Evolutionary conservation across 2,329 filamentous ascomycete genomes (phyloP), one percentile per base, ranked within the genome.

Genomic region (Fusarium phyllophilum): DNA sequence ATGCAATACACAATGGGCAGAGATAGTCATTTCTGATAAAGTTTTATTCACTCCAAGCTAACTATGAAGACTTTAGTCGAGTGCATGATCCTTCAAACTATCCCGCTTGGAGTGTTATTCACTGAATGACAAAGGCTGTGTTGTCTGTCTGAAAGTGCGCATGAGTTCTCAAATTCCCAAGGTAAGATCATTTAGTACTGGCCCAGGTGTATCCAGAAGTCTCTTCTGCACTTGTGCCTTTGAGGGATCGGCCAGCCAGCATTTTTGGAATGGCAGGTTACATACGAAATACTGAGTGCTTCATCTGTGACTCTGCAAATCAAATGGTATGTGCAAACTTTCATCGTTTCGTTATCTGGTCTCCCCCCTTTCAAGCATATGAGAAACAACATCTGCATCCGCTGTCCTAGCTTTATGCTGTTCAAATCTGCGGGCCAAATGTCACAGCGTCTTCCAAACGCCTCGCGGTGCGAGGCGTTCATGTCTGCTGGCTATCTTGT

Each of bases 91-190:
- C 48, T 26, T 66, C 62, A 34, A 36, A 54, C 48, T 66, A 51
- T 38, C 38, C 39, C n/a, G n/a, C 39, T 29, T 46, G 36, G 31
- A 51, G 64, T 72, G 44, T 49, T 54, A 44, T 63, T 58, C 36
- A 49, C 62, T 67, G 60, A 60, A 64, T 67, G 70, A 67, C 75
- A 57, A 20, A 51, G 22, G 51, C n/a, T 51, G 66, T 39, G 34
- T 36, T 56, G 64, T 73, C 71, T 62, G 66, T 56, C 62, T 62
- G 64, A 46, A 75, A 70, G 57, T 64, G 74, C 79, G 74, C 66
- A 80, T 80, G 79, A 80, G 77, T 80, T 73, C 79, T 62, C 79
- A 80, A 80, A 75, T 79, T 57, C 74, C 78, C 54, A 80, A 80
- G 79, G 79, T 80, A 70, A 66, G 70, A 62, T 68, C 20, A 31